phyloP scores from a whole-genome alignment of 495 filamentous ascomycete genomes.

The Penicillium riverlandense region DNA sequence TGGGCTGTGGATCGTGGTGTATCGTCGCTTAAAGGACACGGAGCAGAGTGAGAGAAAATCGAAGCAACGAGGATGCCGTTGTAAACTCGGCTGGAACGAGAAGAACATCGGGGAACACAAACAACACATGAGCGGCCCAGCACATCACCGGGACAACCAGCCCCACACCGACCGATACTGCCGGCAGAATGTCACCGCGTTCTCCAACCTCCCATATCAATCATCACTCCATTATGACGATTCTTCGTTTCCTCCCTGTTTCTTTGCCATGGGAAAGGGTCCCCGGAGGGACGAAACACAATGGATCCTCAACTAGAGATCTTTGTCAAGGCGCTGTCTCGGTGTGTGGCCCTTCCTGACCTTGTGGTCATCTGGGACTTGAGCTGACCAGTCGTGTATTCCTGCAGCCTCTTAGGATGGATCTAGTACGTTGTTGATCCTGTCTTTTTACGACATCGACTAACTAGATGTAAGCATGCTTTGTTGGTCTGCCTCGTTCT shows the following conservation, averaged over 20 bases:
- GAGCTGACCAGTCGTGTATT: neutral
- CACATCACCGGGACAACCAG: slow-evolving; percentile 40
- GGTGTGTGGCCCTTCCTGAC: slow-evolving; percentile 19
- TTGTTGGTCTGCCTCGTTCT: slow-evolving; percentile 87
- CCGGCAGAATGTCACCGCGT: slow-evolving; percentile 16
- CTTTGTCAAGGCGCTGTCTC: slow-evolving; percentile 36
- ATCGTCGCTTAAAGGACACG: slow-evolving; percentile 4
- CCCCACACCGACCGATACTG: slow-evolving; percentile 15
- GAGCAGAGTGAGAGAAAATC: neutral
- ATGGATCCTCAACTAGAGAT: slow-evolving; percentile 17
- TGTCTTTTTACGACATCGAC: too few relatives aligned
- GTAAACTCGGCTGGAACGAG: slow-evolving; percentile 6
- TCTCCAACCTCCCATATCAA: neutral
- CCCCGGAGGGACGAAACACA: too few relatives aligned
- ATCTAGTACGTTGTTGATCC: slow-evolving; percentile 28
- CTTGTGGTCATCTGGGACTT: neutral
- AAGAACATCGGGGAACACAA: slow-evolving; percentile 8
- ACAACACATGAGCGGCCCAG: slow-evolving; percentile 24
- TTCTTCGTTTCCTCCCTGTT: too few relatives aligned
- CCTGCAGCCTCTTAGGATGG: slow-evolving; percentile 34
- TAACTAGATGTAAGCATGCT: slow-evolving; percentile 35
- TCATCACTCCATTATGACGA: too few relatives aligned
- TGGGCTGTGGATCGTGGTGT: neutral
- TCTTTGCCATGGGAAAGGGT: too few relatives aligned
- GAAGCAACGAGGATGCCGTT: slow-evolving; percentile 6